A percentile compares a stretch with the other conserved stretches of the same genome.
These are phyloP conservation scores for Blumeria hordei DNA, from an alignment of 2,329 filamentous ascomycete genomes.

Conservation along the genomic window DNA sequence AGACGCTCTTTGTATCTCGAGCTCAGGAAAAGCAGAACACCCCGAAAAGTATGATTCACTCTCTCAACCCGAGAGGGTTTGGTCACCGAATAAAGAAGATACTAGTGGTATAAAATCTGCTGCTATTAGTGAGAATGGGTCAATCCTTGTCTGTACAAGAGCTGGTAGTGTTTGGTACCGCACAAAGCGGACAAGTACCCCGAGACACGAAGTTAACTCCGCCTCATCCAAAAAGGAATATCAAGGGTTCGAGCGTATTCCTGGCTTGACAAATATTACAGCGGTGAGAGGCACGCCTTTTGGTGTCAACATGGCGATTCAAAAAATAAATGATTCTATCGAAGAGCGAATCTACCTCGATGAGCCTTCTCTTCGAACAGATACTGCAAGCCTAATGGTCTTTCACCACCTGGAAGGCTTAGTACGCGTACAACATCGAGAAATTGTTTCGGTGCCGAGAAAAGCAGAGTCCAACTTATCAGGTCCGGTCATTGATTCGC, in stretches of 20 bases:
- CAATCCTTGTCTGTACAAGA: conserved; percentile 78
- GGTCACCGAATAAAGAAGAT: conserved; percentile 52
- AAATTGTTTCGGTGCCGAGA: conserved; percentile 19
- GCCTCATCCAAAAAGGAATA: conserved; percentile 20
- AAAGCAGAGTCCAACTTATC: conserved; percentile 20
- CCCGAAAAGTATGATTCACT: conserved; percentile 69
- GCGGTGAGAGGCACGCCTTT: conserved; percentile 71
- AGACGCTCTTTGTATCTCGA: conserved; percentile 32
- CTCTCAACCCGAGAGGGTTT: conserved; percentile 56
- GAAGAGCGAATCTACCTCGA: conserved; percentile 43
- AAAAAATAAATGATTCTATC: conserved; percentile 65
- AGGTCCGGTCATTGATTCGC: conserved; percentile 26
- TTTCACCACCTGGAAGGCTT: conserved; percentile 33
- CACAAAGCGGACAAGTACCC: conserved; percentile 52
- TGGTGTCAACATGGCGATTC: conserved; percentile 70
- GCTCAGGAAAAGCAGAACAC: conserved; percentile 72
- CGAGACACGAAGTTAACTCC: conserved; percentile 29
- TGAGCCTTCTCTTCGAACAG: conserved; percentile 46
- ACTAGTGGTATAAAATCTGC: conserved; percentile 61
- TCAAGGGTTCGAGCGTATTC: conserved; percentile 75
- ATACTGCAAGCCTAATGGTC: conserved; percentile 44
- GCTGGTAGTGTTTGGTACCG: conserved; percentile 86
- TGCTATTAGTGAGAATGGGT: conserved; percentile 74
- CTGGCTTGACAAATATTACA: conserved; percentile 64
- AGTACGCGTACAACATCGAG: conserved; percentile 16